phyloP scores from a whole-genome alignment of 2,329 filamentous ascomycete species.

The Apiospora phragmitis region DNA sequence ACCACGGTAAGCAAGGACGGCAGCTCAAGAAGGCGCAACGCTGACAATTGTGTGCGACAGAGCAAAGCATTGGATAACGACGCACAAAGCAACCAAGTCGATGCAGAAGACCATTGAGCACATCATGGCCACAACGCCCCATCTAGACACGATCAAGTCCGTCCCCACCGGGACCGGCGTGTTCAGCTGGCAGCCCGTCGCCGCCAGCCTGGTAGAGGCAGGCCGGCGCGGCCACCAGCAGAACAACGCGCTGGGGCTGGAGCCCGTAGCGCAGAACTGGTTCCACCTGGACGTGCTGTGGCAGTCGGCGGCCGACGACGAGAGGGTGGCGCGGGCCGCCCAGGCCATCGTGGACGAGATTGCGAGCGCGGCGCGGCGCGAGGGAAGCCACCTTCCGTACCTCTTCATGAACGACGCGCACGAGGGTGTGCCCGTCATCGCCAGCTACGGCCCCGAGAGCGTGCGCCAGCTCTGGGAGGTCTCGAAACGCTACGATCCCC shows the following conservation, averaged over 20 bases:
- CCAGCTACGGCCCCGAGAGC: conserved; percentile 9
- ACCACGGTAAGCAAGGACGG: conserved; percentile 18
- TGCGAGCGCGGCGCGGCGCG: not conserved
- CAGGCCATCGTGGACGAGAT: conserved; percentile 22
- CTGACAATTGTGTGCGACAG: too few relatives aligned
- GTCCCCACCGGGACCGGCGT: conserved; percentile 29
- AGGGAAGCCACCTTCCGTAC: not conserved
- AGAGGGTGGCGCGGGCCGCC: conserved; percentile 21
- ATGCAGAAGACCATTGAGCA: conserved; percentile 24
- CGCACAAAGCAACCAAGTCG: conserved; percentile 18
- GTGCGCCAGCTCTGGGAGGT: conserved; percentile 7
- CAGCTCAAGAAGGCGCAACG: not conserved
- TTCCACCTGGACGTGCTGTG: conserved; percentile 28
- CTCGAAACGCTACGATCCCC: conserved; percentile 11
- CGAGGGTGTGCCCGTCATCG: conserved; percentile 12
- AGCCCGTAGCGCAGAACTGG: conserved; percentile 30
- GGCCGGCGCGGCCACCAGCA: conserved; percentile 24
- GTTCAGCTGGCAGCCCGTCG: conserved; percentile 33
- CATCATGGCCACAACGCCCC: conserved; percentile 26
- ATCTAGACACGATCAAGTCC: conserved; percentile 24
- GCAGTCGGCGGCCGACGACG: conserved; percentile 26
- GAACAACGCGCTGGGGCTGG: conserved; percentile 30
- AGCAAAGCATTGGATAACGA: too few relatives aligned
- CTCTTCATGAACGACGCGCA: conserved; percentile 17
- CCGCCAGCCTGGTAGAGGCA: conserved; percentile 26